Base-by-base conservation (phyloP, 2,329 filamentous ascomycete species). In the Leptosphaerulina australis region DNA sequence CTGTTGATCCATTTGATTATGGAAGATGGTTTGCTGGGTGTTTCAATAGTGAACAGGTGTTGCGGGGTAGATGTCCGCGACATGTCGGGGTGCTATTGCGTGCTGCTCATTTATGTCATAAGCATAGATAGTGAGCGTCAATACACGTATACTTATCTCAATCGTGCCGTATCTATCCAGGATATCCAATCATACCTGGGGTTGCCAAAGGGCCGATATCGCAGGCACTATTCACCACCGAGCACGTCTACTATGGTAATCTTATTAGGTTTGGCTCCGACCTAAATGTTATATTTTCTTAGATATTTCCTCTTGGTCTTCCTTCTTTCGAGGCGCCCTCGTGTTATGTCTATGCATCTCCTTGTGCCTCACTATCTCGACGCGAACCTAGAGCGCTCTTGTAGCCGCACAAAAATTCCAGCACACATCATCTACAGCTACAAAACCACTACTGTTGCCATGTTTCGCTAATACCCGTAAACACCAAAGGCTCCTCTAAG, bases 61-160 rank as follows among this genome's bases (percentile, higher is more conserved):
- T 39, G 46, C 46, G 46, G 46, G 46, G 39, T 44, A 39, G 17
- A 14, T 8, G 22, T 38, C 26, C 36, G 30, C 47, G 47, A 50
- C 47, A 50, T 44, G 47, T 44, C 34, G 47, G 47, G 39, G 47
- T 39, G 21, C 4, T 10, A 44, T 50, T 50, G 40, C 47, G 47
- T 50, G 39, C 15, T 43, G 26, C 20, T 49, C 37, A 37, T 30
- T 37, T 46, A 21, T 31, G 18, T 20, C 12, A 10, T 6, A 18
- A 15, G 33, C 26, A 14, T n/a, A n/a, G 37, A n/a, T 20, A 45
- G 43, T 45, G 43, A 31, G 31, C 33, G 33, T 37, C n/a, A 37
- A 30, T 25, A 14, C 28, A 11, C 5, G 9, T 6, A 3, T 21
- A 8, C 18, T 35, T 35, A 2, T 35, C 33, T 9, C 11, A 12